Base-by-base conservation (phyloP, 164 flowering plant species). In the Vitis rotundifolia region DNA sequence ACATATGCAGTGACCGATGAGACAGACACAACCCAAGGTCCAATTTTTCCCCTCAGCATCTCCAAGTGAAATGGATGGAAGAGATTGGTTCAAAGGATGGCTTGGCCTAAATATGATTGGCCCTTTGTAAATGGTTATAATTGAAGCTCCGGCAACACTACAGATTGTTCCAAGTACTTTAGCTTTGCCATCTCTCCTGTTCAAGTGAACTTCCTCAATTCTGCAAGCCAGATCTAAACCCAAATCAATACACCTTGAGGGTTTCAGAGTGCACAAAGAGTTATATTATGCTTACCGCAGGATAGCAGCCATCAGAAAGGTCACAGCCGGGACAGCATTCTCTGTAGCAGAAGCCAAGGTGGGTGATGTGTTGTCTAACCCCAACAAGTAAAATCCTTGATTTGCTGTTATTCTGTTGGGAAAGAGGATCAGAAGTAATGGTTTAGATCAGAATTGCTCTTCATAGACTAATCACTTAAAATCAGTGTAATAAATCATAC, bases 341-440 rank as follows among this genome's bases (percentile, higher is more conserved):
- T 91, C 89, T 2, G 86, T 87, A 0, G 97, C 98, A 0, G 98
- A 89, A 14, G 97, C 97, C 53, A 93, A 91, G n/a, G 97, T 91
- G 0, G 98, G 97, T 1, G 98, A 88, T 0, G 98, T 91, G 80
- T 89, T 80, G 73, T 88, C 92, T 64, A 91, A 74, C 3, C 98
- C 98, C 79, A 91, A 47, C 69, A 93, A 77, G 84, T 91, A 93
- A 76, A 88, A 90, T 50, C 90, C 97, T 87, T 93, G 97, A 71
- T 93, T 93, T 29, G 88, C 83, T 49, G 97, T 90, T 59, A 93
- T 91, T 74, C 98, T 93, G 88, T 64, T 2, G 28, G 9, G 16
- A 64, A 68, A 57, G 56, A 29, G 31, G 11, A 61, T 16, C 26
- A 15, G 7, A 6, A 31, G 37, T 31, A 31, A 5, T 31, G 37